Evolutionary conservation across 2,329 filamentous ascomycete species (phyloP), one percentile per base, ranked within the genome.

Genomic region (Sarocladium strictum): DNA sequence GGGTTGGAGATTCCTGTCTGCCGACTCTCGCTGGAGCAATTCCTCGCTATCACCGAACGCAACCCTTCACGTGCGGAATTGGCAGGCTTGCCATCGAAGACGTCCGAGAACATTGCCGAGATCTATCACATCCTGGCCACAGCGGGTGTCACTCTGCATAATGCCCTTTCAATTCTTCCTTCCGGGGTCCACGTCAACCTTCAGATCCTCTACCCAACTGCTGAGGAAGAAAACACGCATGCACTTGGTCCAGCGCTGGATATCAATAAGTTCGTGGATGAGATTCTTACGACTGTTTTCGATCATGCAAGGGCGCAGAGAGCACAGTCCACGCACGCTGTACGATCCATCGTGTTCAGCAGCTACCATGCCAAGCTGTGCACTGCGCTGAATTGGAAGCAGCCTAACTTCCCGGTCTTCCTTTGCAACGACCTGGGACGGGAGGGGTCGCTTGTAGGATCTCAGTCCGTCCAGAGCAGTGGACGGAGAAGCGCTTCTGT

Each of bases 321-420:
- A 62, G 81, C 63, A 59, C 90, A 69, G 58, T 84, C 83, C 1
- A 63, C 89, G 9, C 85, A 90, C 54, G 83, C 85, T 15, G 85
- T 94, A 61, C 80, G 92, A 38, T 96, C 90, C 12, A 86, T 99
- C 53, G 90, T 97, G 11, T 97, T 99, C 68, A 95, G 90, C 63
- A 96, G 90, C 21, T 96, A 93, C 70, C 97, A 96, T 66, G 79
- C 89, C 12, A 87, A 86, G 59, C 82, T 97, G 19, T 99, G 94
- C 72, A 95, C 90, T 15, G 92, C 93, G 4, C 74, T 99, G 63
- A 99, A 99, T 71, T 99, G 94, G 94, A 99, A 99, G 70, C 94
- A 99, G 69, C 94, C 94, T 2, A 99, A 97, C 67, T 99, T 96
- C 68, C 94, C 94, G 0, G 90, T 97, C 0, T 89, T 99, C 62